Evolutionary conservation across 257 asterid genomes (phyloP).

Genomic region (Jaltomata sinuosa): DNA sequence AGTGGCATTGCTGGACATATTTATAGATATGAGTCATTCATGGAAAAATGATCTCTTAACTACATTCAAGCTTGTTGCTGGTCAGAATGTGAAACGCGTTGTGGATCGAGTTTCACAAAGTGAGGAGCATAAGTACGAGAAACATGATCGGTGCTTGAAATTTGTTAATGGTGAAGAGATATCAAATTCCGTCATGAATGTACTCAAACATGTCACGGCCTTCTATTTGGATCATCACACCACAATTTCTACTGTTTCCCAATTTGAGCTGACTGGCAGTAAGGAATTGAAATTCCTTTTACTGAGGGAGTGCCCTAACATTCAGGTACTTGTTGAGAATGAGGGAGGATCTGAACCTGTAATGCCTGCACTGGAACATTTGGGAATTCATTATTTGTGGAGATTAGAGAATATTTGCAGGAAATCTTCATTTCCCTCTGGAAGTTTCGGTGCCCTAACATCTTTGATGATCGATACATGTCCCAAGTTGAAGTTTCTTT

Average conservation of each 20-base stretch:
- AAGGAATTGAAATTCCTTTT: background rate
- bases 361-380: constrained; percentile 6
- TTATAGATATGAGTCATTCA: constrained; percentile 1
- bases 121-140: constrained; percentile 7
- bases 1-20: constrained; percentile 1
- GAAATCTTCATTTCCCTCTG: background rate
- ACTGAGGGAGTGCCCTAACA: constrained; percentile 19
- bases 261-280: background rate
- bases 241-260: background rate
- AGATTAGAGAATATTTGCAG: background rate
- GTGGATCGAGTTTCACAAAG: constrained; percentile 13
- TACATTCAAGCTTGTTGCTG: constrained; percentile 14
- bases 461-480: background rate
- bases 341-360: background rate
- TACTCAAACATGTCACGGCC: constrained; percentile 4
- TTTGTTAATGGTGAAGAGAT: constrained; percentile 10
- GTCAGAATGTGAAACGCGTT: constrained; percentile 20
- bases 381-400: constrained; percentile 12
- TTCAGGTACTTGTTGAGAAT: background rate
- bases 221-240: constrained; percentile 26
- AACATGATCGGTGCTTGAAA: constrained; percentile 11
- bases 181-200: background rate
- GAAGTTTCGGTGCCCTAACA: constrained; percentile 6
- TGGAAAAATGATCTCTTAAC: background rate
- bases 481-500: background rate